Evolutionary conservation across 176 grass and related monocot species (phyloP).

Genomic region (Elaeis guineensis): DNA sequence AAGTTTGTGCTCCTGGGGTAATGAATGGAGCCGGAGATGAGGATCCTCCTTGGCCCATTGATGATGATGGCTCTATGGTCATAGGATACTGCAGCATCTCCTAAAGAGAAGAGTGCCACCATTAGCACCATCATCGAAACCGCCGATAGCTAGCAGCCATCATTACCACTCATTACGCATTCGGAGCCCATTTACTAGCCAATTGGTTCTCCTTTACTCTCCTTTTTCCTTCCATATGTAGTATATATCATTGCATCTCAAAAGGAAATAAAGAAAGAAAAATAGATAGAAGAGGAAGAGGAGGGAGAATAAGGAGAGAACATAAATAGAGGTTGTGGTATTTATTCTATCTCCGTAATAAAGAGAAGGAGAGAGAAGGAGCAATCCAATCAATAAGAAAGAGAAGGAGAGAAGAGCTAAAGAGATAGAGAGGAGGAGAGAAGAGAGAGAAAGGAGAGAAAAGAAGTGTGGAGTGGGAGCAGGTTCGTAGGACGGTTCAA

Average conservation of each 20-base stretch:
- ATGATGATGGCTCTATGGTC: conserved; percentile 77
- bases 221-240: not conserved
- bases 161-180: not conserved
- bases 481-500: not conserved
- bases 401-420: too few species aligned
- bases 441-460: too few species aligned
- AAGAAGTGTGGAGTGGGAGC: too few species aligned
- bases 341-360: too few species aligned
- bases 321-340: too few species aligned
- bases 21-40: conserved; percentile 96
- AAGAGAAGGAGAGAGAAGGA: too few species aligned
- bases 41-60: conserved; percentile 70
- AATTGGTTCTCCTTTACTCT: not conserved
- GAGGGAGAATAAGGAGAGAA: too few species aligned
- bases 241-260: too few species aligned
- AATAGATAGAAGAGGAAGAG: too few species aligned
- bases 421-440: too few species aligned
- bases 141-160: conserved; percentile 9
- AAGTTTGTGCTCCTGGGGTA: conserved; percentile 91
- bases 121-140: conserved; percentile 11
- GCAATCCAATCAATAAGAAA: too few species aligned
- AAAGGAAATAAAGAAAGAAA: too few species aligned
- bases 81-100: conserved; percentile 55
- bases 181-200: conserved; percentile 13
- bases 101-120: not conserved